Evolutionary conservation across 495 filamentous ascomycete species (phyloP), one percentile per base, ranked within the genome.

Genomic region (Xylaria grammica): DNA sequence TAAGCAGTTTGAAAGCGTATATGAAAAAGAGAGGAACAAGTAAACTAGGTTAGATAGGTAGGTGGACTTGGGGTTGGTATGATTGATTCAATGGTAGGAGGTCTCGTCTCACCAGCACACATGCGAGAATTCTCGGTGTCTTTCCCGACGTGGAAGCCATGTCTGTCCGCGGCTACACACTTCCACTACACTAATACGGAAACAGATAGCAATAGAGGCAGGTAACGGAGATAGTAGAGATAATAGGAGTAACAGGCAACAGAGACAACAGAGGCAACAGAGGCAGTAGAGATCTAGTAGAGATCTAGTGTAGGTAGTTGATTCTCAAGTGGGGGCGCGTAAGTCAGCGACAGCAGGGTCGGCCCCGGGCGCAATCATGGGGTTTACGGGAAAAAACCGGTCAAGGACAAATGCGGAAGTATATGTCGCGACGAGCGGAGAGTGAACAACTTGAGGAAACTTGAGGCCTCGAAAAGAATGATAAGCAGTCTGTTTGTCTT

Each of bases 71-170:
- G 19, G 17, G 7, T 9, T 9, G 27, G n/a, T 5, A 4, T 10
- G 19, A 51, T 8, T 51, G 22, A 19, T 4, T 7, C 4, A 19
- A 3, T 30, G 22, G 45, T 15, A 45, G 60, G 50, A 38, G 19
- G 24, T 49, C 63, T 65, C 48, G 24, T 49, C 63, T 65, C 48
- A 65, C 63, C 5, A 79, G 72, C 7, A 75, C 71, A 60, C 78
- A 80, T 13, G 78, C 78, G 15, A 80, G 72, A 27, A 75, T 68
- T 51, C 75, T 73, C 45, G 67, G 69, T 6, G 73, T 65, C 61
- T 76, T 77, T n/a, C 60, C 60, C 10, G 50, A 26, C 5, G 38
- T 48, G 60, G 60, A 42, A 13, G 50, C 26, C 60, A 55, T 54
- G n/a, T 51, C 40, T 26, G 27, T 45, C 8, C 15, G 40, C n/a